Evolutionary conservation across 208 protist genomes (phyloP).

Genomic region (Polymyxa betae): DNA sequence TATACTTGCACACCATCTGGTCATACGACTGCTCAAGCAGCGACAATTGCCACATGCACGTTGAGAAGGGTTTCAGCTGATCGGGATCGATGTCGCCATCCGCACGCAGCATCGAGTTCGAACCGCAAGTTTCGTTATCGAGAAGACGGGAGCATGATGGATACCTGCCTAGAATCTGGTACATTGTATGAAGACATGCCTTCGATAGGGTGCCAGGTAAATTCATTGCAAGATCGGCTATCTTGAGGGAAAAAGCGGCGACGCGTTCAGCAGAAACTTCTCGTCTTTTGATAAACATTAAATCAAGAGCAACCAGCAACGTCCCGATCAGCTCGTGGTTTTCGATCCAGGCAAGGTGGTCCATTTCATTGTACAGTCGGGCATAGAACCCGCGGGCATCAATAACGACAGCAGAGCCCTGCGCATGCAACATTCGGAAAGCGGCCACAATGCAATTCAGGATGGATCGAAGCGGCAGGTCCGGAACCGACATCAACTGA

Average conservation of each 20-base stretch:
- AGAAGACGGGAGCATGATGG: slow-evolving; percentile 19
- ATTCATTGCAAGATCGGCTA: not conserved
- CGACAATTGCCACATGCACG: slow-evolving; percentile 26
- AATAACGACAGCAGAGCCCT: slow-evolving; percentile 1
- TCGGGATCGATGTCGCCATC: not conserved
- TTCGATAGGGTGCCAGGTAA: not conserved
- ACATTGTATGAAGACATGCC: not conserved
- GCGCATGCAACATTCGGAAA: slow-evolving; percentile 34
- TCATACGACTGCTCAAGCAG: not conserved
- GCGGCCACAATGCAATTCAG: slow-evolving; percentile 15
- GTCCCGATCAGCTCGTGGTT: not conserved
- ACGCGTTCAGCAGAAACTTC: slow-evolving; percentile 23
- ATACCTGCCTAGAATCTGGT: not conserved
- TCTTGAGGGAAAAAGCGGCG: not conserved
- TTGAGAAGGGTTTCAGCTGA: slow-evolving; percentile 12
- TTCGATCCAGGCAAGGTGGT: not conserved
- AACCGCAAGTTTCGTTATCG: not conserved
- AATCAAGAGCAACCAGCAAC: not conserved
- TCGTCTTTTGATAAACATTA: slow-evolving; percentile 40
- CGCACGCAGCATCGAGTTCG: not conserved
- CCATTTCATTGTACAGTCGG: not conserved
- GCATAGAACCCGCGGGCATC: slow-evolving; percentile 4
- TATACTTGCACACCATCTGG: not conserved
- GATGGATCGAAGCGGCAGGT: not conserved
- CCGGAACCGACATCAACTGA: not conserved